Conservation (phyloP, 441 rosid genomes). For the Arabidopsis lyrata region DNA sequence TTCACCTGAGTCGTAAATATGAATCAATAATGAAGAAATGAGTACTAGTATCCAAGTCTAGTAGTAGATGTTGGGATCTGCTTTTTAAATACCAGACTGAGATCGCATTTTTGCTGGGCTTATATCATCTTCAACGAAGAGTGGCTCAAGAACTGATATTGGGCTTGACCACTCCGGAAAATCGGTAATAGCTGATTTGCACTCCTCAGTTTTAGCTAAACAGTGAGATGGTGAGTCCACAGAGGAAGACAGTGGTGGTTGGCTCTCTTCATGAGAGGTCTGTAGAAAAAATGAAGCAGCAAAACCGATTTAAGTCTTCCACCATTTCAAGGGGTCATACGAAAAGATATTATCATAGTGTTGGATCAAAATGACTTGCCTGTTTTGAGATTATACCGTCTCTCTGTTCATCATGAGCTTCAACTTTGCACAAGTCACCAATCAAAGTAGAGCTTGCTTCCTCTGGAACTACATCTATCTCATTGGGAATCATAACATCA, state of each 20-base stretch:
- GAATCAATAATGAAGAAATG: conserved; percentile 31
- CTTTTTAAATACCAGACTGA: conserved; percentile 56
- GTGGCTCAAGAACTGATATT: conserved; percentile 87
- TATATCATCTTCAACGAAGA: conserved; percentile 74
- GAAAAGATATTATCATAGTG: neutral
- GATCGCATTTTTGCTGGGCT: conserved; percentile 71
- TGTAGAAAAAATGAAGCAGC: conserved; percentile 44
- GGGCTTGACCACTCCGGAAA: conserved; percentile 79
- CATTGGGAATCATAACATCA: conserved; percentile 46
- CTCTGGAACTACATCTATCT: conserved; percentile 46
- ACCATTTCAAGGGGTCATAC: conserved; percentile 18
- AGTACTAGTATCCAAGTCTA: conserved; percentile 24
- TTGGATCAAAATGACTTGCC: conserved; percentile 50
- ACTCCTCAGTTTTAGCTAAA: conserved; percentile 53
- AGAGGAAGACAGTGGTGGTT: conserved; percentile 53
- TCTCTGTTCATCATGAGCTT: conserved; percentile 46
- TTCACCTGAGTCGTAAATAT: conserved; percentile 56
- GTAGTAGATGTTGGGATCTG: conserved; percentile 5
- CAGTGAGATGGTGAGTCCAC: conserved; percentile 61
- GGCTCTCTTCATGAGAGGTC: conserved; percentile 57
- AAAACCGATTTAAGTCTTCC: conserved; percentile 25
- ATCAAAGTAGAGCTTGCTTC: conserved; percentile 44
- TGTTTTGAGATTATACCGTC: conserved; percentile 44
- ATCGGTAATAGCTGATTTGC: conserved; percentile 51
- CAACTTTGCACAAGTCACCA: conserved; percentile 40